Evolutionary conservation across 306 rosid genomes (phyloP).

Genomic region (Potentilla sterilis): DNA sequence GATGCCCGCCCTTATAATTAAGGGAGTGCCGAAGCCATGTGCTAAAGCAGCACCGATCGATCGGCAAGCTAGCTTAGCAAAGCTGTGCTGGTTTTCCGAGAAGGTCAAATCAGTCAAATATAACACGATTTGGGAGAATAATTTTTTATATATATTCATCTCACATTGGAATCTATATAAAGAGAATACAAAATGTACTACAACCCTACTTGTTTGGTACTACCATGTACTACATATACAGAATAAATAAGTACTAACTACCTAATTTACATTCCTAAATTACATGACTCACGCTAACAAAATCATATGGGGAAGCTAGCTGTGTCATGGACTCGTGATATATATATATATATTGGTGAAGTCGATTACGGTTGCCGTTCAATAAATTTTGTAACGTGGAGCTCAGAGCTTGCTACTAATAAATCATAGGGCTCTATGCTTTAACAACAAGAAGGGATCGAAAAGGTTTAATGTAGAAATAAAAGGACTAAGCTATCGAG

Average conservation of each 20-base stretch:
- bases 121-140: too few species aligned
- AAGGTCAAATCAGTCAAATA: too few species aligned
- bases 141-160: too few species aligned
- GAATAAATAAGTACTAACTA: too few species aligned
- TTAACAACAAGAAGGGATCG: not conserved
- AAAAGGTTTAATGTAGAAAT: not conserved
- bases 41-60: slow-evolving; percentile 3
- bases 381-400: slow-evolving; percentile 10
- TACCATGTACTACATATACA: too few species aligned
- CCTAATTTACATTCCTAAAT: too few species aligned
- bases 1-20: not conserved
- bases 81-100: slow-evolving; percentile 9
- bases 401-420: slow-evolving; percentile 6
- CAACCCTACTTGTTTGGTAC: too few species aligned
- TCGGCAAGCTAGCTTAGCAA: slow-evolving; percentile 6
- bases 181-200: too few species aligned
- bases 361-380: slow-evolving; percentile 1
- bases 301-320: not conserved
- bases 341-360: slow-evolving; percentile 6
- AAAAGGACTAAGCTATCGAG: not conserved
- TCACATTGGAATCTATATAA: too few species aligned
- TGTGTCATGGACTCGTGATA: not conserved
- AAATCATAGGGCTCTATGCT: not conserved
- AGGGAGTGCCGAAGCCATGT: not conserved
- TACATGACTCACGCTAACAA: too few species aligned